phyloP scores from a whole-genome alignment of 1,284 basidiomycete species.

The Ganoderma leucocontextum region DNA sequence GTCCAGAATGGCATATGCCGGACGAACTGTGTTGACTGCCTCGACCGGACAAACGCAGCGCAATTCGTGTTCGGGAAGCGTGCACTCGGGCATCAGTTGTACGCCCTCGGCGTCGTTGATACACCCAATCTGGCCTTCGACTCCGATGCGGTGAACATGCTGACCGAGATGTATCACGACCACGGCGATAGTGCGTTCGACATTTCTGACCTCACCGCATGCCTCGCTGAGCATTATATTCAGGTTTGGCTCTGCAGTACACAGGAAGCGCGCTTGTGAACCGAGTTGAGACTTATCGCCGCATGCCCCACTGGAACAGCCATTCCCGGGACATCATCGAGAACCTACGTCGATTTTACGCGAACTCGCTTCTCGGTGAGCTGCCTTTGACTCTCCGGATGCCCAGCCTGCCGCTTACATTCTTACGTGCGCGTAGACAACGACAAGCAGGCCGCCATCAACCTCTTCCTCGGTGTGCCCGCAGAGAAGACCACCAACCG shows the following conservation, averaged over 20 bases:
- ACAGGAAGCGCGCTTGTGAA: constrained; percentile 97
- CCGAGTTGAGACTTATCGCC: constrained; percentile 94
- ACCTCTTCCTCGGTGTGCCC: constrained; percentile 92
- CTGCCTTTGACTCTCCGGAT: not conserved
- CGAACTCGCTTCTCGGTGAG: constrained; percentile 89
- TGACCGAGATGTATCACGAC: constrained; percentile 99
- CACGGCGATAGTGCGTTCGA: constrained; percentile 84
- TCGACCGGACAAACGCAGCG: constrained; percentile 97
- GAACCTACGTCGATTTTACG: constrained; percentile 95
- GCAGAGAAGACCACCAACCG: constrained; percentile 59
- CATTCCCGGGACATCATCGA: constrained; percentile 98
- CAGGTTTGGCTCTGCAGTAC: constrained; percentile 95
- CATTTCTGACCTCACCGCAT: not conserved
- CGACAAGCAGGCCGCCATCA: constrained; percentile 98
- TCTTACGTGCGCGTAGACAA: constrained; percentile 65
- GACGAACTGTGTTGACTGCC: constrained; percentile 95
- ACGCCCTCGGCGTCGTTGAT: constrained; percentile 90
- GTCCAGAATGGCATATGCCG: constrained; percentile 93
- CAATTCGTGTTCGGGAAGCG: constrained; percentile 98
- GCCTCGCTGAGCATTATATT: constrained; percentile 12
- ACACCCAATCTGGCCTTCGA: constrained; percentile 91
- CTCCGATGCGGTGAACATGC: constrained; percentile 95
- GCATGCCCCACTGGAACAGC: constrained; percentile 97
- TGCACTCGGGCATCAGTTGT: constrained; percentile 94
- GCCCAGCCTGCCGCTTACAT: not conserved